A percentile compares a stretch with the other conserved stretches of the same genome.
Conservation (phyloP, 2,329 filamentous ascomycete species). For the Aspergillus puulaauensis region DNA sequence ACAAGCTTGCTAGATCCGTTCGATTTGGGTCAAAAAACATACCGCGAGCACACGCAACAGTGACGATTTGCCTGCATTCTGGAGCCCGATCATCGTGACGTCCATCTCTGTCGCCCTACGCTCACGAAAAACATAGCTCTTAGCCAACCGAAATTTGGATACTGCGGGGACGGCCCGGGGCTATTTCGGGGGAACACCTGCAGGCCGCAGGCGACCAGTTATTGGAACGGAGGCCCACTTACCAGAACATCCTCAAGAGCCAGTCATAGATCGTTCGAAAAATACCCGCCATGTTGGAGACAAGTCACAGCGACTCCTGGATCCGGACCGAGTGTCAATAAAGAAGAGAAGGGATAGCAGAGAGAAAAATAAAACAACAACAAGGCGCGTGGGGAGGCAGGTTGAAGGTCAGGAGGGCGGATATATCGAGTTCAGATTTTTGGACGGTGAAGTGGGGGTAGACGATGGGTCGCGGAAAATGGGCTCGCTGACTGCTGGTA, state of each 20-base stretch:
- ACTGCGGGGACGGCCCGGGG: constrained; percentile 37
- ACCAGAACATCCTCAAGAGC: constrained; percentile 98
- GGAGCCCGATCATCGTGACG: constrained; percentile 96
- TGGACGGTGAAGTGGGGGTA: constrained; percentile 21
- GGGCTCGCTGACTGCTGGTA: constrained; percentile 12
- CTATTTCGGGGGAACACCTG: constrained; percentile 24
- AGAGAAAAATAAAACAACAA: not conserved
- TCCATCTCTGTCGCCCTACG: constrained; percentile 98
- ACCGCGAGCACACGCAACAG: constrained; percentile 91
- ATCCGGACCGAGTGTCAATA: constrained; percentile 10
- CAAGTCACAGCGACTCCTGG: not conserved
- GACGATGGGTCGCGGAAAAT: constrained; percentile 15
- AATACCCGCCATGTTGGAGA: constrained; percentile 72
- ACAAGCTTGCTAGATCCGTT: constrained; percentile 12
- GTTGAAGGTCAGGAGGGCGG: constrained; percentile 7
- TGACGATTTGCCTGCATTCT: constrained; percentile 98
- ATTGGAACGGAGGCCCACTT: constrained; percentile 42
- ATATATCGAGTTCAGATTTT: constrained; percentile 22
- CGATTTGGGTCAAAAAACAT: constrained; percentile 48
- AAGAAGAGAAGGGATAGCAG: not conserved
- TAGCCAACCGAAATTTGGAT: constrained; percentile 22
- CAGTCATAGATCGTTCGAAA: constrained; percentile 97
- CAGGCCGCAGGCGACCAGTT: constrained; percentile 14
- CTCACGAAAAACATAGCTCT: constrained; percentile 15
- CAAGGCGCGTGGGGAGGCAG: not conserved